Percentiles rank a stretch among this genome's conserved stretches.
These are phyloP conservation scores for Avena insularis DNA, from an alignment of 176 grass and related monocot genomes.

Conservation along the genomic window DNA sequence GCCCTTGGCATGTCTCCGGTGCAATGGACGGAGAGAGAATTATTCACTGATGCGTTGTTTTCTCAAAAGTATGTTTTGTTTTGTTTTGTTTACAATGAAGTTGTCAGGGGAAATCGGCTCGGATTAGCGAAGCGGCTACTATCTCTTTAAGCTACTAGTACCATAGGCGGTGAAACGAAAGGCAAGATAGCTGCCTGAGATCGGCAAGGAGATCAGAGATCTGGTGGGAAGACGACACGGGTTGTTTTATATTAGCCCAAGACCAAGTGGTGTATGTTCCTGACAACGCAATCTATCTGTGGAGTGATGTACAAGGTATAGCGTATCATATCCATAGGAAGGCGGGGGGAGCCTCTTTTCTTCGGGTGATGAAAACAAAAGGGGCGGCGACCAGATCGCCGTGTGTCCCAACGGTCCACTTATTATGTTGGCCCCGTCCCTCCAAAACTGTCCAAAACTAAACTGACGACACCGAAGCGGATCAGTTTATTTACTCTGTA, in stretches of 20 bases:
- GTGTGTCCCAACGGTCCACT: constrained; percentile 6
- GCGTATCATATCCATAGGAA: background rate
- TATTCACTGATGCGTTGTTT: background rate
- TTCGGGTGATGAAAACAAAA: background rate
- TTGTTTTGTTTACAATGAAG: background rate
- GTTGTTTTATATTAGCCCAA: constrained; percentile 45
- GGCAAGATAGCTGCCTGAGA: constrained; percentile 30
- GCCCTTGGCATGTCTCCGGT: background rate
- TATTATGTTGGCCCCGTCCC: background rate
- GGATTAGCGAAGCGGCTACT: background rate
- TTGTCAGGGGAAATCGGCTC: background rate
- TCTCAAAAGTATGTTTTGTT: background rate
- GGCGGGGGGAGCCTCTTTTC: background rate
- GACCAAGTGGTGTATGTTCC: constrained; percentile 20
- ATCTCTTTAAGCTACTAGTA: constrained; percentile 8
- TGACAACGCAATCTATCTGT: constrained; percentile 33
- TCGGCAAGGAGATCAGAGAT: constrained; percentile 42
- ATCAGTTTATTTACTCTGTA: background rate
- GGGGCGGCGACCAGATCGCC: background rate
- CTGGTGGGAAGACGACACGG: constrained; percentile 34
- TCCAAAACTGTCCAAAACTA: background rate
- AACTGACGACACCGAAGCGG: background rate
- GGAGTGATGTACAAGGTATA: constrained; percentile 23
- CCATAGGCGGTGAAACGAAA: constrained; percentile 16
- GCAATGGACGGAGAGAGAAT: background rate